Evolutionary conservation across 139 green algal genomes (phyloP), one percentile per base, ranked within the genome.

Genomic region (Volvox reticuliferus): DNA sequence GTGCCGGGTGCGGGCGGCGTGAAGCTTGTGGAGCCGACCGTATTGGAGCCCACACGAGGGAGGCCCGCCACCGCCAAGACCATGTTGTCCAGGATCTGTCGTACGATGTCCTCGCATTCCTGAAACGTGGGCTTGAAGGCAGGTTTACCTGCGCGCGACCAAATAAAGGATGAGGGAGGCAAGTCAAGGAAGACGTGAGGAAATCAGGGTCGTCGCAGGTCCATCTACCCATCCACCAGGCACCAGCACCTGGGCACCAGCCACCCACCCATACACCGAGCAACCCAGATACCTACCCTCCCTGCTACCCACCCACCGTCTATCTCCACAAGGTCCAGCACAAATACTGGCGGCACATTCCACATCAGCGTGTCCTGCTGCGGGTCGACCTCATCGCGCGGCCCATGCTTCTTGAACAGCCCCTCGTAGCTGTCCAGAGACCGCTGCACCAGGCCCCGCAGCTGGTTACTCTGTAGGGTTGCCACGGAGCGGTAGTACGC

Each of bases 391-490:
- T 89, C 63, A 2, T 89, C 65, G 16, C 93, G 92, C 33, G 87
- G 79, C 61, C 68, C 35, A 89, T 97, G 94, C 84, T 82, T 55
- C 62, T 77, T 21, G 81, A 97, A 96, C 87, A 97, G 96, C 0
- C 12, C 79, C 22, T 96, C 86, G 69, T 94, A 96, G 62, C 89
- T 83, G 12, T 94, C 81, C 76, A 98, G 90, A 0, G 90, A 94
- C 77, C 93, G 90, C 71, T 92, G 37, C 37, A 96, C 94, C 82
- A 98, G 93, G 18, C 77, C 35, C 16, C 96, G 93, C 88, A 98
- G 93, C 93, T 97, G 96, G 89, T 97, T 97, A 82, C 91, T 91
- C 94, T 97, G 91, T 90, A 96, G 92, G 28, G 92, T 96, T 2
- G 96, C 92, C 9, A 97, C 83, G 30, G 75, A 82, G 28, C 92